A percentile compares a stretch with the other conserved stretches of the same genome.
These are phyloP conservation scores for Quercus parvula DNA, from an alignment of 306 rosid genomes.

Conservation along the genomic window DNA sequence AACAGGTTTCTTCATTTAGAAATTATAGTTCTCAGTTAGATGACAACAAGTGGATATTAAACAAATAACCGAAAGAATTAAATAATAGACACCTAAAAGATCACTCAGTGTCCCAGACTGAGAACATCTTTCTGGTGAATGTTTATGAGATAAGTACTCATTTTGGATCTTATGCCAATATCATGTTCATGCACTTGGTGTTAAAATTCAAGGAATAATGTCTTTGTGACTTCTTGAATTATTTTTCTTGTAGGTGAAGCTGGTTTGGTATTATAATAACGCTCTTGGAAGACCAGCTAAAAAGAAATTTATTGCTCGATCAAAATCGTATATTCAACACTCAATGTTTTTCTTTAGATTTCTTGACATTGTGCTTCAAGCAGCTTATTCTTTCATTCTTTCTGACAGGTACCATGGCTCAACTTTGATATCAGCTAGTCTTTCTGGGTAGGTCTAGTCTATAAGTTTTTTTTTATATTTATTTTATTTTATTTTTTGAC, in stretches of 20 bases:
- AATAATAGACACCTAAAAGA: neutral
- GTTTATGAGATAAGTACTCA: neutral
- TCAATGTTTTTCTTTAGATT: slow-evolving; percentile 23
- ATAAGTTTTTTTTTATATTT: too few relatives aligned
- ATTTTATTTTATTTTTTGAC: too few relatives aligned
- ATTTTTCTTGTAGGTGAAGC: slow-evolving; percentile 70
- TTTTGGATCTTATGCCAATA: slow-evolving; percentile 2
- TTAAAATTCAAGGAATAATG: neutral
- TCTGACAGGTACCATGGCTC: slow-evolving; percentile 82
- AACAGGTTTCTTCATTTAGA: neutral
- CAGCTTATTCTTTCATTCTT: slow-evolving; percentile 16
- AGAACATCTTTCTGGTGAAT: neutral
- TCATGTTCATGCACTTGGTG: slow-evolving; percentile 5
- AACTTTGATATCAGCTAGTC: slow-evolving; percentile 85
- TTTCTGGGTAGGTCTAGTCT: too few relatives aligned
- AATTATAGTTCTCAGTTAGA: neutral
- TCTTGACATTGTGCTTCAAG: slow-evolving; percentile 15
- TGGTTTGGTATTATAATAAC: slow-evolving; percentile 95
- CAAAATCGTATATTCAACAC: slow-evolving; percentile 61
- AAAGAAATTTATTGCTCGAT: slow-evolving; percentile 89
- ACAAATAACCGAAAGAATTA: neutral
- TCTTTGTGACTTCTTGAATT: slow-evolving; percentile 6
- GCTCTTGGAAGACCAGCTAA: slow-evolving; percentile 92
- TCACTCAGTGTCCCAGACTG: neutral
- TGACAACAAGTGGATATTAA: neutral